phyloP scores from a whole-genome alignment of 108 stramenopile genomes.

The Craspedostauros australis region DNA sequence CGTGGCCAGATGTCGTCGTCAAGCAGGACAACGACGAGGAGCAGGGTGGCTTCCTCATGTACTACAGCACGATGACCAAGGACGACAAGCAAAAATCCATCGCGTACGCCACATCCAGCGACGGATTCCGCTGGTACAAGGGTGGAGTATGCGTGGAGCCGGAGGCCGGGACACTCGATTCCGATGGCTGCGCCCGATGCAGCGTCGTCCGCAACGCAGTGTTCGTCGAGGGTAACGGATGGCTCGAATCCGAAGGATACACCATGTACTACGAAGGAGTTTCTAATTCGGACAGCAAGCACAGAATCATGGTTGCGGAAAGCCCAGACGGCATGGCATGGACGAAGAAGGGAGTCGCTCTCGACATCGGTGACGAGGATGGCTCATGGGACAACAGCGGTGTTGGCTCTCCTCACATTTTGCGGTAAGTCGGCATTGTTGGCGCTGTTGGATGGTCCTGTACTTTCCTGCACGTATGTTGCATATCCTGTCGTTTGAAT shows the following conservation, averaged over 20 bases:
- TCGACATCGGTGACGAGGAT: conserved; percentile 63
- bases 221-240: conserved; percentile 36
- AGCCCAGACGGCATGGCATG: conserved; percentile 59
- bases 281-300: conserved; percentile 61
- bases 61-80: conserved; percentile 86
- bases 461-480: no score
- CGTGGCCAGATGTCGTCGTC: conserved; percentile 86
- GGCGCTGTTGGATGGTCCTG: no score
- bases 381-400: conserved; percentile 66
- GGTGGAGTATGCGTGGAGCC: conserved; percentile 60
- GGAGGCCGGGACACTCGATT: conserved; percentile 55
- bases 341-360: conserved; percentile 61
- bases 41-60: conserved; percentile 80
- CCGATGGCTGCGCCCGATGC: conserved; percentile 72
- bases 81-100: conserved; percentile 73
- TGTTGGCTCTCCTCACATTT: conserved; percentile 78
- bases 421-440: conserved; percentile 48
- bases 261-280: conserved; percentile 80
- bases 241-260: conserved; percentile 47
- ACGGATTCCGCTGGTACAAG: conserved; percentile 84
- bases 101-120: conserved; percentile 63
- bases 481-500: no score
- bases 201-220: conserved; percentile 58
- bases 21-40: conserved; percentile 31
- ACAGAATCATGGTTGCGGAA: conserved; percentile 69